These are phyloP conservation scores for Patellaria atrata DNA, from an alignment of 495 filamentous ascomycete species.

Conservation along the genomic window DNA sequence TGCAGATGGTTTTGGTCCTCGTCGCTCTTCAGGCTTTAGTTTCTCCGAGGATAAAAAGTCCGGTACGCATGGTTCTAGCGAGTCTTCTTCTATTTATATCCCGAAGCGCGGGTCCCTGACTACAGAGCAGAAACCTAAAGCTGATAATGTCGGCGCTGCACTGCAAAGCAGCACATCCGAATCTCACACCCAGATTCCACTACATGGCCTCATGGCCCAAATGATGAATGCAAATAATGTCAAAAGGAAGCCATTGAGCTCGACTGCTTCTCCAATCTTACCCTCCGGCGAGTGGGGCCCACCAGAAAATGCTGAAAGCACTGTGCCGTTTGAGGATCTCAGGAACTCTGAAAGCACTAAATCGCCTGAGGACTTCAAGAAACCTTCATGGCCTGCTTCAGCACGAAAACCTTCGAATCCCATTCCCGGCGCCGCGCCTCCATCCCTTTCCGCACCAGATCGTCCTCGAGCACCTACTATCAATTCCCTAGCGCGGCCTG, in stretches of 20 bases:
- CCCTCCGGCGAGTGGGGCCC: too few species aligned
- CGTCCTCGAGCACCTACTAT: slow-evolving; percentile 16
- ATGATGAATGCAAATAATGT: slow-evolving; percentile 2
- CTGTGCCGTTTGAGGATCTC: too few species aligned
- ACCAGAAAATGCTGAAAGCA: too few species aligned
- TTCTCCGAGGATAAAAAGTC: slow-evolving; percentile 13
- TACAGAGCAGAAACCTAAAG: slow-evolving; percentile 21
- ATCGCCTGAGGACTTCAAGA: too few species aligned
- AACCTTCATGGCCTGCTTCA: neutral
- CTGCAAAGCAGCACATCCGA: slow-evolving; percentile 9
- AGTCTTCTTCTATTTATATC: slow-evolving; percentile 19
- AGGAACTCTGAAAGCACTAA: too few species aligned
- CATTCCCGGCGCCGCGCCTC: too few species aligned
- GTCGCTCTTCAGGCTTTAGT: slow-evolving; percentile 4
- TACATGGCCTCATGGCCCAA: slow-evolving; percentile 14
- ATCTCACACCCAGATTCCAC: slow-evolving; percentile 7
- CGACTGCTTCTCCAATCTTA: too few species aligned
- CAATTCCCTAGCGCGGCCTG: slow-evolving; percentile 20
- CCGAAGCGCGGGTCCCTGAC: slow-evolving; percentile 30
- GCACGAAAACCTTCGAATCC: neutral
- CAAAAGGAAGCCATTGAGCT: slow-evolving; percentile 8
- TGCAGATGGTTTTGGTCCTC: slow-evolving; percentile 23
- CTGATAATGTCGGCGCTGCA: slow-evolving; percentile 10
- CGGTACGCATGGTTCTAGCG: slow-evolving; percentile 14
- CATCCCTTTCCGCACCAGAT: too few species aligned